Evolutionary conservation across 1,284 basidiomycete species (phyloP).

Genomic region (Pulveroboletus sp.): DNA sequence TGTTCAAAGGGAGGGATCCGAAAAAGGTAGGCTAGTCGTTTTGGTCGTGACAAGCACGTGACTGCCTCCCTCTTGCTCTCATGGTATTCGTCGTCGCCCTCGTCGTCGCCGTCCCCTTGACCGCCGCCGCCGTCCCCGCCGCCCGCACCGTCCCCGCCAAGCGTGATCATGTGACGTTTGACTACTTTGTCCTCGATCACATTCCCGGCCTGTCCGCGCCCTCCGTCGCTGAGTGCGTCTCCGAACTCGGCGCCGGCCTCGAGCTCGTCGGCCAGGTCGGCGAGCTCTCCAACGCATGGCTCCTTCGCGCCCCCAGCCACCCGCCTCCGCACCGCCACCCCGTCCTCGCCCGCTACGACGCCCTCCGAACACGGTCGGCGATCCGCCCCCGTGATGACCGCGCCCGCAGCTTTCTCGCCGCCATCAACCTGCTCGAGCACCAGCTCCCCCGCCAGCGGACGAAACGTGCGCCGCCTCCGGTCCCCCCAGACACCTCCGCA

Average conservation of each 20-base stretch:
- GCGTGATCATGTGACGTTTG: conserved; percentile 74
- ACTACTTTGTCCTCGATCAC: conserved; percentile 90
- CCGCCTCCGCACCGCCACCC: conserved; percentile 40
- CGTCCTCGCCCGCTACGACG: conserved; percentile 54
- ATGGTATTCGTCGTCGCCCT: conserved; percentile 34
- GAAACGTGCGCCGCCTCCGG: conserved; percentile 70
- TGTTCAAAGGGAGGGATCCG: conserved; percentile 6
- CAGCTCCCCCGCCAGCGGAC: conserved; percentile 64
- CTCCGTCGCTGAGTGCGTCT: conserved; percentile 60
- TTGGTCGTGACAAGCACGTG: conserved; percentile 32
- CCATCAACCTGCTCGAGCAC: conserved; percentile 57
- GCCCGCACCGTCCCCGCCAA: conserved; percentile 42
- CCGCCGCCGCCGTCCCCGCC: conserved; percentile 38
- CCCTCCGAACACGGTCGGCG: conserved; percentile 44
- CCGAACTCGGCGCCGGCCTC: conserved; percentile 72
- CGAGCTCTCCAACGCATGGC: conserved; percentile 82
- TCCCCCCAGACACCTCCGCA: conserved; percentile 39
- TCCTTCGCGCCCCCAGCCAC: conserved; percentile 65
- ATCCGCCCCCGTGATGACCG: conserved; percentile 27
- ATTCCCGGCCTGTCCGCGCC: conserved; percentile 49
- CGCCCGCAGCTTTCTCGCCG: conserved; percentile 48
- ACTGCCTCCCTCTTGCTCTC: conserved; percentile 3
- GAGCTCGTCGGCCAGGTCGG: conserved; percentile 90
- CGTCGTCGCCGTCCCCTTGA: conserved; percentile 38
- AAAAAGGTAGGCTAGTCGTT: conserved; percentile 11